Conservation (phyloP, 306 rosid genomes). For the Fragaria ananassa region DNA sequence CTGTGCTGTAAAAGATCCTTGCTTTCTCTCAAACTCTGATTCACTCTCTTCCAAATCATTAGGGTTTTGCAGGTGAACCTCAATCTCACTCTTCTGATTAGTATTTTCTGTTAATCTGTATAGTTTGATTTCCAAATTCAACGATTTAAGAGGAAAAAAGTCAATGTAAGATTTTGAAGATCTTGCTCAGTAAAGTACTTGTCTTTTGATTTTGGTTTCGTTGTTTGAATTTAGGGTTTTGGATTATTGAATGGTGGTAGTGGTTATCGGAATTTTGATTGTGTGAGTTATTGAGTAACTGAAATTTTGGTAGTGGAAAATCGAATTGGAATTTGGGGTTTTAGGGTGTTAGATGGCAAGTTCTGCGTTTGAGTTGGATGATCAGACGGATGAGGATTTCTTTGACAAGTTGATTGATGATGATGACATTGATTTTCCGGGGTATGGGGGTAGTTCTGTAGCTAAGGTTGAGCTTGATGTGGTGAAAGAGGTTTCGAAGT, state of each 20-base stretch:
- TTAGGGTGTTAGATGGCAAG: conserved; percentile 57
- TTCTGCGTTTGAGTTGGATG: conserved; percentile 54
- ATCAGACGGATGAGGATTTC: conserved; percentile 80
- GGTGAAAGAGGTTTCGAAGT: conserved; percentile 40
- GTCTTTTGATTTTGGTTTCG: background rate
- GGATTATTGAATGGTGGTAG: background rate
- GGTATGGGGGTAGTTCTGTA: conserved; percentile 16
- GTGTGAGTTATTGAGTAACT: background rate
- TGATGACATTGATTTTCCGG: conserved; percentile 42
- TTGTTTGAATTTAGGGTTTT: background rate
- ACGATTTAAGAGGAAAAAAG: background rate
- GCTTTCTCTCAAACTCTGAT: background rate
- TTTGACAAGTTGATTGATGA: conserved; percentile 72
- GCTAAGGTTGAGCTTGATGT: conserved; percentile 39
- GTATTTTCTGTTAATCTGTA: background rate
- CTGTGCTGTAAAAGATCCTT: conserved; percentile 16
- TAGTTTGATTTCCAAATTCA: background rate
- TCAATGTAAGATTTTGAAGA: background rate
- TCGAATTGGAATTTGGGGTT: conserved; percentile 6
- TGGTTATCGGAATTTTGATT: background rate
- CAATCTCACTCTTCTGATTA: background rate
- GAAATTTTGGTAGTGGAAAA: background rate
- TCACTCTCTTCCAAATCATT: background rate
- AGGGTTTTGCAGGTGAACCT: conserved; percentile 8
- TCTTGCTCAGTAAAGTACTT: background rate